phyloP scores from a whole-genome alignment of 129 eudicot species.

The Solidago caesia region DNA sequence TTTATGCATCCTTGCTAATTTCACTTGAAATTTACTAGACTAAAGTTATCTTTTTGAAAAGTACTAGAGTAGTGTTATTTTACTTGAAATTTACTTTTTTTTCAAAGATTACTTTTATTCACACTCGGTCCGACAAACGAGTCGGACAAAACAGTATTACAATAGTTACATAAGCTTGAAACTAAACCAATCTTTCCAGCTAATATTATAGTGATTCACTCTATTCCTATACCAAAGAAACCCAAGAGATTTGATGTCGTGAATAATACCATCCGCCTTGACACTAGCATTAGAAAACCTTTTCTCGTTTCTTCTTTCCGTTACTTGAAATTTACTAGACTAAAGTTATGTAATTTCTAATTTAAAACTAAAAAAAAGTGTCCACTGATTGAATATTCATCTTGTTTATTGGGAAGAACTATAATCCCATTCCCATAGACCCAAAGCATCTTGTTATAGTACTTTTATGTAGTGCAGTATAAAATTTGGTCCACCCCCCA shows the following conservation, averaged over 20 bases:
- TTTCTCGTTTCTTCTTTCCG: no score
- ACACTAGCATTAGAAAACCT: no score
- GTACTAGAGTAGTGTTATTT: no score
- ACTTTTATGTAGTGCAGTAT: neutral
- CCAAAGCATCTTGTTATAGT: slow-evolving; percentile 21
- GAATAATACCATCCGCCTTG: no score
- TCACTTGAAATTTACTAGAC: neutral
- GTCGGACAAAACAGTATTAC: no score
- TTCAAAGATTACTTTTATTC: no score
- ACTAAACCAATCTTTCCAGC: no score
- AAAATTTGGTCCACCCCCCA: slow-evolving; percentile 19
- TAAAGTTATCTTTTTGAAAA: neutral
- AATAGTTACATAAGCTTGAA: no score
- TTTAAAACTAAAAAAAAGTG: slow-evolving; percentile 2
- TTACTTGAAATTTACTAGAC: neutral
- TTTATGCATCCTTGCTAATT: neutral
- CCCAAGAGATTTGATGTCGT: no score
- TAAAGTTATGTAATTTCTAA: neutral
- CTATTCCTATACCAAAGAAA: no score
- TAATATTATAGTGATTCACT: no score
- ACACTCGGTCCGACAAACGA: no score
- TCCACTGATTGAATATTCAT: slow-evolving; percentile 16
- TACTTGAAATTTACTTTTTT: neutral
- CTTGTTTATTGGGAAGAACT: neutral
- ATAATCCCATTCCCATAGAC: slow-evolving; percentile 1